A percentile compares a stretch with the other conserved stretches of the same genome.
Evolutionary conservation across 2,329 filamentous ascomycete species (phyloP).

Genomic region (Fusarium goolgardi): DNA sequence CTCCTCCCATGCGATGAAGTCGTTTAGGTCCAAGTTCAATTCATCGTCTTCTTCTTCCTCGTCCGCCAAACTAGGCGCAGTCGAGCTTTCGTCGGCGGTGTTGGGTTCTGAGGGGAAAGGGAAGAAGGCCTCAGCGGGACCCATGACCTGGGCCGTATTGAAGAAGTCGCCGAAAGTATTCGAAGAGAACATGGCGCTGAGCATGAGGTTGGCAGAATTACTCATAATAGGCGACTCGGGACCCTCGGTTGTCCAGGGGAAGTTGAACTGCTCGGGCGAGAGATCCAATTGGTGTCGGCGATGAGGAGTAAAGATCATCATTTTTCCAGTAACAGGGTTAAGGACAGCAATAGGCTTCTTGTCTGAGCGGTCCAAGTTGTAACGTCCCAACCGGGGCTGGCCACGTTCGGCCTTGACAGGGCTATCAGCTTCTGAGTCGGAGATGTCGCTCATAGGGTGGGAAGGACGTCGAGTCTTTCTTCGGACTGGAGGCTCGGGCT

Average conservation of each 20-base stretch:
- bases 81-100: constrained; percentile 61
- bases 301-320: constrained; percentile 72
- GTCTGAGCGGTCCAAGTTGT: constrained; percentile 64
- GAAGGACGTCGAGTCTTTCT: constrained; percentile 61
- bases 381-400: constrained; percentile 65
- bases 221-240: constrained; percentile 69
- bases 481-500: constrained; percentile 61
- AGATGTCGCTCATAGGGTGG: constrained; percentile 54
- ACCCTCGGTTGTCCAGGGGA: constrained; percentile 58
- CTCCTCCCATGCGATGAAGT: constrained; percentile 77
- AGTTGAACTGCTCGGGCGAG: constrained; percentile 66
- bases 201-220: constrained; percentile 80
- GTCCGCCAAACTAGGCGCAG: constrained; percentile 52
- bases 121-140: constrained; percentile 81
- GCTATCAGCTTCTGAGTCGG: constrained; percentile 63
- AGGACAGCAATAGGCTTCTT: constrained; percentile 70
- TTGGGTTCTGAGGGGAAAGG: constrained; percentile 72
- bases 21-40: constrained; percentile 72
- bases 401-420: constrained; percentile 61
- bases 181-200: constrained; percentile 75
- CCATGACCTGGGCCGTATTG: constrained; percentile 73
- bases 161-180: constrained; percentile 67
- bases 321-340: constrained; percentile 67
- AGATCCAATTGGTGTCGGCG: constrained; percentile 62
- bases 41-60: constrained; percentile 75